Evolutionary conservation across 495 filamentous ascomycete genomes (phyloP).

Genomic region (Penicillium coffeae): DNA sequence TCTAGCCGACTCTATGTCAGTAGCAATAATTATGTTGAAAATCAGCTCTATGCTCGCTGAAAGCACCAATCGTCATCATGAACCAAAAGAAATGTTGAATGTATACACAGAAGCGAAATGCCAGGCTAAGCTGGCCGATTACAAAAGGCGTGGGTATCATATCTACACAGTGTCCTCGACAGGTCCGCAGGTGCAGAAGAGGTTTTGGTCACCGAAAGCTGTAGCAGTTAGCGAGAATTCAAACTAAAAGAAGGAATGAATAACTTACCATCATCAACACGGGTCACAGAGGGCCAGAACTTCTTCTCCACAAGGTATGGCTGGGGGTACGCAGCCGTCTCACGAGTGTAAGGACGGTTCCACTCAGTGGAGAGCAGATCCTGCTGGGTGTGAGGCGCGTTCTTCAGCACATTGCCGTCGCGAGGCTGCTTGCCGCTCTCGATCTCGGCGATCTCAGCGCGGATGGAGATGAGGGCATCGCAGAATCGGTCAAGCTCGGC

Average conservation of each 20-base stretch:
- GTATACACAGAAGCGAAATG: conserved; percentile 24
- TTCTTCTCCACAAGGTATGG: conserved; percentile 90
- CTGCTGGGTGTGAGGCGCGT: conserved; percentile 81
- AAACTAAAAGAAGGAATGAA: background rate
- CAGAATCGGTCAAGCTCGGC: conserved; percentile 95
- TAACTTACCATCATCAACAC: conserved; percentile 88
- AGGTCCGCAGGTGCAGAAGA: conserved; percentile 93
- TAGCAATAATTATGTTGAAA: conserved; percentile 15
- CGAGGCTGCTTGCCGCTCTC: conserved; percentile 76
- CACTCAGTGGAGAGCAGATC: conserved; percentile 71
- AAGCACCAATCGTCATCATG: conserved; percentile 17
- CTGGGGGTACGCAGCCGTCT: conserved; percentile 86
- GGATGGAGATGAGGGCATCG: conserved; percentile 85
- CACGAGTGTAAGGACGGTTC: conserved; percentile 73
- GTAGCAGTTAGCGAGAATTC: conserved; percentile 4
- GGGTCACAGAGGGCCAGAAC: conserved; percentile 91
- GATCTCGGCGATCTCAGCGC: conserved; percentile 78
- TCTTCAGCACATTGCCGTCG: conserved; percentile 88
- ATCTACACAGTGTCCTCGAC: conserved; percentile 52
- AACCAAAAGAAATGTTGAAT: conserved; percentile 28
- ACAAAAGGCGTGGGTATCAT: conserved; percentile 38
- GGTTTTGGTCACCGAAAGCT: conserved; percentile 89
- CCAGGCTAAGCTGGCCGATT: conserved; percentile 2
- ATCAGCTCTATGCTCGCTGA: conserved; percentile 1
- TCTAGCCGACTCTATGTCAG: background rate